Base-by-base conservation (phyloP, 305 asterid genomes). In the Salvia sclarea region DNA sequence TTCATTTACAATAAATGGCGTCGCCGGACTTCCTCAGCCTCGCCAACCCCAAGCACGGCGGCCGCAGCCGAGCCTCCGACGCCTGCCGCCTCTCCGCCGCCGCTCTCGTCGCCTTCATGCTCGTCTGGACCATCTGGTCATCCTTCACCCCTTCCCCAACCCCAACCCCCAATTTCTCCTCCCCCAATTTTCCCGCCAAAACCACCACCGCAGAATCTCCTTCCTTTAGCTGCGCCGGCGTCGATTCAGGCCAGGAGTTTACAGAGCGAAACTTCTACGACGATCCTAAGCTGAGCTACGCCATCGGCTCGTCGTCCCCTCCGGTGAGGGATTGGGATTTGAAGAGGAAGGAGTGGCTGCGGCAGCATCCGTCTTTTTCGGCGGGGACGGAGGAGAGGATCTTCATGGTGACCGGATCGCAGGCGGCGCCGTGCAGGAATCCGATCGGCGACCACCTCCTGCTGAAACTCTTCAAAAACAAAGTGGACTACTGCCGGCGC, bases 401-500 rank as follows among this genome's bases (percentile, higher is more conserved):
- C 33, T 47, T 94, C 16, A 83, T 94, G 95, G 87, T 94, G 28
- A 84, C 96, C 2, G 97, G 97, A 0, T 94, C 98, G 0, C 97
- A 88, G 53, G 75, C 96, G 8, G 82, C 64, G 66, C 96, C 96
- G 68, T 94, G 98, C 30, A 88, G 78, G 82, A 91, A 91, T 53
- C 92, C 91, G 0, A 85, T 86, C 40, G 97, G 98, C 10, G 98
- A 93, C 48, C 81, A 93, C 69, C 71, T 93, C 35, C 82, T 93
- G 9, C 80, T 93, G 5, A 78, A 85, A 44, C 79, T 90, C 47
- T 93, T 93, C 85, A 93, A 93, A 80, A 93, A 93, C 81, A 93
- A 93, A 77, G 97, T 88, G 40, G 97, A 93, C 30, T 93, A 93
- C 75, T 87, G 97, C 69, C 63, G 98, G 6, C 86, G 90, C 43